Conservation (phyloP, 2,329 filamentous ascomycete species). For the Magnaporthiopsis incrustans region DNA sequence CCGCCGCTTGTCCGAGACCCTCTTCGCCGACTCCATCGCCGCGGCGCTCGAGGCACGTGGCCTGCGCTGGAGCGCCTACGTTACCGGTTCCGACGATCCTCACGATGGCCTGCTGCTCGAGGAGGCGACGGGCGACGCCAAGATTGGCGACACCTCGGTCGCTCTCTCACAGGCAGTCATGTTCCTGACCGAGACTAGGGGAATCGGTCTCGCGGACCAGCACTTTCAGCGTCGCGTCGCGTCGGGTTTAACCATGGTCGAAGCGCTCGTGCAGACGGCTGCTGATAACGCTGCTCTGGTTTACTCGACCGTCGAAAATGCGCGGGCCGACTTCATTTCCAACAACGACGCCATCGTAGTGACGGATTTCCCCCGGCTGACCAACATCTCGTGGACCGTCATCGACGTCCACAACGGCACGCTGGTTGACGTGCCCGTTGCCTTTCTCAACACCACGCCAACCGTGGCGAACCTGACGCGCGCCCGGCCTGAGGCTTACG, state of each 20-base stretch:
- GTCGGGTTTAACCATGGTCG: slow-evolving; percentile 2
- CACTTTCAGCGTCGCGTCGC: slow-evolving; percentile 5
- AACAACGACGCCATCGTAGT: not conserved
- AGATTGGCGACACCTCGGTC: slow-evolving; percentile 4
- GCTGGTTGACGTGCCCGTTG: not conserved
- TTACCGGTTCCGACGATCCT: not conserved
- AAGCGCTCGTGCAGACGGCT: slow-evolving; percentile 4
- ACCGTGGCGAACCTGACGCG: slow-evolving; percentile 2
- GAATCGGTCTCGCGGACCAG: slow-evolving; percentile 5
- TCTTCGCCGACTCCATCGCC: slow-evolving; percentile 4
- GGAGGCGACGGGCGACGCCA: slow-evolving; percentile 4
- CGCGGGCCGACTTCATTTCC: slow-evolving; percentile 1
- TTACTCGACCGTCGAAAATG: not conserved
- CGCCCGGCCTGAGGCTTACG: slow-evolving; percentile 3
- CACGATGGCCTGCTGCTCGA: not conserved
- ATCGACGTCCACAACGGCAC: not conserved
- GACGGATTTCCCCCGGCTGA: slow-evolving; percentile 1
- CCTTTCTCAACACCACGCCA: slow-evolving; percentile 2
- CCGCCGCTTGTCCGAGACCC: slow-evolving; percentile 5
- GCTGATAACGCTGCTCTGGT: slow-evolving; percentile 1
- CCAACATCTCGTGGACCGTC: slow-evolving; percentile 4
- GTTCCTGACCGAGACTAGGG: slow-evolving; percentile 7
- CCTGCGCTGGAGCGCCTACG: slow-evolving; percentile 7
- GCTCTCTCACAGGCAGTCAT: slow-evolving; percentile 4
- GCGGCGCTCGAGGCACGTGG: not conserved